Conservation (phyloP, 371 early-diverging fungal species). For the Mortierella sp. region DNA sequence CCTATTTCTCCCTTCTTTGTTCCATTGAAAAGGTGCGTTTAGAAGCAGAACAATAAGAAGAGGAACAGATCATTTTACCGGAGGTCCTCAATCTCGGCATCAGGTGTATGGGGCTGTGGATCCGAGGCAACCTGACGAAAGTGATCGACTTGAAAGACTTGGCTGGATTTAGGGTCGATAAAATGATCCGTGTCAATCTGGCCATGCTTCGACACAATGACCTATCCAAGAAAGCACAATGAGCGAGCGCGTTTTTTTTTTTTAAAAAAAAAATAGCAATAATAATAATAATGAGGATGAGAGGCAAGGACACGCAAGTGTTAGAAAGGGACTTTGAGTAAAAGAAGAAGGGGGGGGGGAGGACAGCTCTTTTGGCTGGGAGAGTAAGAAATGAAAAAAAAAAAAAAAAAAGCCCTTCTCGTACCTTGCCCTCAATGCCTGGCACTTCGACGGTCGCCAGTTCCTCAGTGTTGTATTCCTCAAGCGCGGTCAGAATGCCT, state of each 20-base stretch:
- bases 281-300: too few species aligned
- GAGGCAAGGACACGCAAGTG: neutral
- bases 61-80: conserved; percentile 47
- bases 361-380: conserved; percentile 5
- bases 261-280: neutral
- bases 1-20: too few species aligned
- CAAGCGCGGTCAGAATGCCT: conserved; percentile 76
- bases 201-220: conserved; percentile 80
- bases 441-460: conserved; percentile 76
- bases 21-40: too few species aligned
- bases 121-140: conserved; percentile 72
- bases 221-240: conserved; percentile 52
- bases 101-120: conserved; percentile 62
- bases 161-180: conserved; percentile 77
- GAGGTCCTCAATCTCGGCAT: conserved; percentile 61
- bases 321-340: neutral
- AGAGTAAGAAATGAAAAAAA: too few species aligned
- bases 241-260: neutral
- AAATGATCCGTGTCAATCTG: conserved; percentile 71
- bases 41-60: too few species aligned
- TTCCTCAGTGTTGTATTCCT: conserved; percentile 88
- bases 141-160: conserved; percentile 79
- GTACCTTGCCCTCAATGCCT: conserved; percentile 72
- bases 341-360: neutral
- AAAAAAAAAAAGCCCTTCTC: too few species aligned